These are phyloP conservation scores for Plasmopara halstedii DNA, from an alignment of 352 stramenopile genomes.

Conservation along the genomic window DNA sequence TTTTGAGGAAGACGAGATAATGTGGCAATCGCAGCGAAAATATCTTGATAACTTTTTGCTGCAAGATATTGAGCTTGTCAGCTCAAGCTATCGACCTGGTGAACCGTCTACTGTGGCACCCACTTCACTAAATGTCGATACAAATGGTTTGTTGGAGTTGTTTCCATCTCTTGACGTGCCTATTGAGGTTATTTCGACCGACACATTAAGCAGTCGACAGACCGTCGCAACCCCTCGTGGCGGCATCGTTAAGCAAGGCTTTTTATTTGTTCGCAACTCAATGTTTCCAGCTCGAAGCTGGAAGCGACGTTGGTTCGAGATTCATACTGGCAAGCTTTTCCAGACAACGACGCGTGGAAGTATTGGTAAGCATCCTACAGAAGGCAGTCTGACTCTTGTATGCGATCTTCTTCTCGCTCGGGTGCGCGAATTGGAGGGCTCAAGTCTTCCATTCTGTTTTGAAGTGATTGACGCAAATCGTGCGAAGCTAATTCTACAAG, in stretches of 20 bases:
- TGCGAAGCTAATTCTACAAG: conserved; percentile 68
- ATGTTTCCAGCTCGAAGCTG: conserved; percentile 77
- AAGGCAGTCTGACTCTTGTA: conserved; percentile 63
- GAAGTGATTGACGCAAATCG: conserved; percentile 81
- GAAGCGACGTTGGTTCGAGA: conserved; percentile 85
- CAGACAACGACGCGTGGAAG: conserved; percentile 36
- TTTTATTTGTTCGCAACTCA: conserved; percentile 78
- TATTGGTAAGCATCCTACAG: conserved; percentile 44
- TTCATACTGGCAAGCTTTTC: conserved; percentile 80
- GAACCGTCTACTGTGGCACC: conserved; percentile 11
- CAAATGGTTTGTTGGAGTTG: conserved; percentile 11
- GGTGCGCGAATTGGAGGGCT: conserved; percentile 48
- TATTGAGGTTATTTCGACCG: conserved; percentile 66
- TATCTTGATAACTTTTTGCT: conserved; percentile 47
- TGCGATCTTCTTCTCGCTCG: conserved; percentile 79
- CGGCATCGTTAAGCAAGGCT: conserved; percentile 67
- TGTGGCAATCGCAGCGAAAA: conserved; percentile 68
- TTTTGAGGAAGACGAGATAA: conserved; percentile 64
- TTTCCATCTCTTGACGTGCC: conserved; percentile 52
- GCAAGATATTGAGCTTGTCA: conserved; percentile 36
- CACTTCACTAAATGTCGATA: conserved; percentile 10
- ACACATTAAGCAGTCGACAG: conserved; percentile 51
- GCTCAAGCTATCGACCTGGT: conserved; percentile 5
- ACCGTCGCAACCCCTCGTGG: conserved; percentile 20
- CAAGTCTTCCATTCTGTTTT: conserved; percentile 64